Evolutionary conservation across 352 stramenopile genomes (phyloP), one percentile per base, ranked within the genome.

Genomic region (Phytophthora megakarya): DNA sequence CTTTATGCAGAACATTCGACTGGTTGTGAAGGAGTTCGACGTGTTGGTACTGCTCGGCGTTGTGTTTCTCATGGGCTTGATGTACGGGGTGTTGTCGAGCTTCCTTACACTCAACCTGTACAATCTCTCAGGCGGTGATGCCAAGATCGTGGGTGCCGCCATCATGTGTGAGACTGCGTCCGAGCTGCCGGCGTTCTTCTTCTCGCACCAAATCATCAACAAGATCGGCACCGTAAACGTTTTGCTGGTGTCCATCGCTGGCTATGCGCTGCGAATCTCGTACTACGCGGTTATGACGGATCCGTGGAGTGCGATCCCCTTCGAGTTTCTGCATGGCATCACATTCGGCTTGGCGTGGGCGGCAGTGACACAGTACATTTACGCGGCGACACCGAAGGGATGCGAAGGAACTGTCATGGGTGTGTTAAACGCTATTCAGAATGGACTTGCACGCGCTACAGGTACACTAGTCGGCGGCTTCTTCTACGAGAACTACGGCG

Each of bases 51-150:
- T 90, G 35, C 64, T 92, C 33, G 60, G 56, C 12, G 75, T 90
- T 18, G 79, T 88, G 10, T 86, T 88, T 49, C 50, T 87, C 54
- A 90, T 87, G 75, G 77, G 79, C 0, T 61, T 86, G 56, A 92
- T 90, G 81, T 87, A 73, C 44, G 81, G 80, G 40, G 79, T 90
- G 50, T 61, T 92, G 33, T 86, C 75, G 19, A 88, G 77, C 61
- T 92, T 88, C 56, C 78, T 92, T 49, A 84, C 75, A 46, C 76
- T 92, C 57, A 86, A 92, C 52, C 61, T 92, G 32, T 90, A 86
- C 78, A 89, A 92, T 51, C 61, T 90, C n/a, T 86, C 76, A 43
- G 75, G 70, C 33, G 63, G 73, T 10, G 81, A 88, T 54, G 64
- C 80, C 26, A 69, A 83, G 48, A 88, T 92, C 51, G 81, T 92